Evolutionary conservation across 768 basidiomycete species (phyloP).

Genomic region (Auricularia sp.): DNA sequence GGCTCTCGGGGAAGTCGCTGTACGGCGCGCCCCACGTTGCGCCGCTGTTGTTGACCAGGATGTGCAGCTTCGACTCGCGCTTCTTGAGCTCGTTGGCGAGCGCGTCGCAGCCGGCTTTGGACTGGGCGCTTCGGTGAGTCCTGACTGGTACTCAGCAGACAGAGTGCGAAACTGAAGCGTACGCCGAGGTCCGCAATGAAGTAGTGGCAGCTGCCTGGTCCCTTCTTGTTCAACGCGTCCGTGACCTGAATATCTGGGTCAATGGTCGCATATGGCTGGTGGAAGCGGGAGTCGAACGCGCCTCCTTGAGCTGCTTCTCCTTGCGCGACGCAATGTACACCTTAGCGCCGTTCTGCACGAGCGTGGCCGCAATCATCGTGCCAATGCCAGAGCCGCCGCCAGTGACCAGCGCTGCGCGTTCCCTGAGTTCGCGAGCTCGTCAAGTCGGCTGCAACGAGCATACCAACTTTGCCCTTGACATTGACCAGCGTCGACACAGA

Average conservation of each 20-base stretch:
- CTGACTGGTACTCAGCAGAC: too few species aligned
- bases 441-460: conserved; percentile 7
- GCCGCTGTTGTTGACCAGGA: conserved; percentile 78
- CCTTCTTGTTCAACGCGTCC: conserved; percentile 48
- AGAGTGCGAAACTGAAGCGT: too few species aligned
- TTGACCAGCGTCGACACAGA: conserved; percentile 46
- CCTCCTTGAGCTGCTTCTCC: conserved; percentile 67
- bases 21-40: conserved; percentile 69
- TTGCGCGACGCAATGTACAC: conserved; percentile 88
- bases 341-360: conserved; percentile 76
- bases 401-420: conserved; percentile 54
- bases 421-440: neutral
- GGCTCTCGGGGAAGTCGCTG: conserved; percentile 63
- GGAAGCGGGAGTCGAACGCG: conserved; percentile 16
- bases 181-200: conserved; percentile 67
- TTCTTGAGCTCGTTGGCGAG: conserved; percentile 59
- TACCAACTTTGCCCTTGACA: conserved; percentile 62
- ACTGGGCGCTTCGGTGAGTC: conserved; percentile 27
- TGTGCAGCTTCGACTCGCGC: conserved; percentile 63
- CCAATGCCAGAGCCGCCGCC: conserved; percentile 81
- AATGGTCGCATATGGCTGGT: neutral
- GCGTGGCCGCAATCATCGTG: conserved; percentile 71
- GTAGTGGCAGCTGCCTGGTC: conserved; percentile 56
- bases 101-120: conserved; percentile 68
- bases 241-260: conserved; percentile 28